Evolutionary conservation across 169 alveolate genomes (phyloP), one percentile per base, ranked within the genome.

Genomic region (Plasmodium berghei): DNA sequence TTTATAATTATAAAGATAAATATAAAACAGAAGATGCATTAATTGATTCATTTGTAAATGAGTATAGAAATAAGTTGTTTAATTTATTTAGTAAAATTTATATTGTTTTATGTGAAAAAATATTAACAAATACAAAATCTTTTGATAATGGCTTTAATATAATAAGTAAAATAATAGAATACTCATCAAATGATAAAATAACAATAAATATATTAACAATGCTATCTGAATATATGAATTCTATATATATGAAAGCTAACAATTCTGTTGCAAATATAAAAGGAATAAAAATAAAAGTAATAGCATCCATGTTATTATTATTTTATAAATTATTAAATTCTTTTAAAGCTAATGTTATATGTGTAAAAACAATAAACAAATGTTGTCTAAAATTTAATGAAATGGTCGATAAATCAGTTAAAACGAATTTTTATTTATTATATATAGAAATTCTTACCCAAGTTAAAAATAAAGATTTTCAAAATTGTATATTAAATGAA

Each of bases 91-190:
- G 48, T 24, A 85, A 85, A 70, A 85, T 85, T 20, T 24, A 70
- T 20, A 69, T 10, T 40, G 62, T 71, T 10, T 52, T 85, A 58
- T 56, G 67, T 9, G 91, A 85, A 62, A 85, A 85, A 46, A 70
- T 85, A 46, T 70, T 85, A 70, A 45, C 74, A 1, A 85, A 85
- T 58, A 8, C 28, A 10, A 85, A 85, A 62, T 69, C 91, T 0
- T 85, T 85, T 46, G 91, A 85, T 16, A 56, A 40, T 85, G 91
- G 91, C 4, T 85, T n/a, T 73, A 85, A 70, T 22, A 85, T 85
- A 12, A 63, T 85, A 46, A 45, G 73, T 9, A 85, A 69, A 73
- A 63, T 70, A 56, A 85, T 85, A 2, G 91, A 85, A 16, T 85
- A 56, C 6, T 70, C 87, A 58, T 85, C 91, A 1, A 70, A 6